Evolutionary conservation across 306 rosid species (phyloP).

Genomic region (Lagenaria siceraria): DNA sequence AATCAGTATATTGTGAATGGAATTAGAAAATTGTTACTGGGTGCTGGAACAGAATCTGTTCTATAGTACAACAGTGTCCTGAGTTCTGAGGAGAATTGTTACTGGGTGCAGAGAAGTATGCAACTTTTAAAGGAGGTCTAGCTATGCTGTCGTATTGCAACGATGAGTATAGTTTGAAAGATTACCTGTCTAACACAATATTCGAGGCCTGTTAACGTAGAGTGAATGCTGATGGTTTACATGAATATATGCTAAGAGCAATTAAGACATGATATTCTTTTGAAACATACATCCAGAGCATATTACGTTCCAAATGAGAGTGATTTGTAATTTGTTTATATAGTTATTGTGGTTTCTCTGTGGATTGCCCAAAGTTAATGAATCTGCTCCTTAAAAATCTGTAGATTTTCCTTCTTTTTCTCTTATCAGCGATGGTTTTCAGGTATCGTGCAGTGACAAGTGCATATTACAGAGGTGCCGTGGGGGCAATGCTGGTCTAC

Average conservation of each 20-base stretch:
- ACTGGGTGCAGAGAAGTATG: not conserved
- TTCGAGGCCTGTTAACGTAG: not conserved
- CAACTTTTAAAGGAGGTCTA: not conserved
- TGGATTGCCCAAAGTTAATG: not conserved
- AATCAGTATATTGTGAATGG: not conserved
- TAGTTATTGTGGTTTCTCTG: not conserved
- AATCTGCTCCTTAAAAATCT: not conserved
- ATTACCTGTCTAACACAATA: not conserved
- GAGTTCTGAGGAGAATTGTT: not conserved
- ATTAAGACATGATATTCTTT: not conserved
- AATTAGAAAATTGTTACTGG: not conserved
- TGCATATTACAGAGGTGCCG: slow-evolving; percentile 94
- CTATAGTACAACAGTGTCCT: too few relatives aligned
- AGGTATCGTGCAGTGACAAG: slow-evolving; percentile 95
- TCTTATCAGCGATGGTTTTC: slow-evolving; percentile 12
- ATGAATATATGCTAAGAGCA: not conserved
- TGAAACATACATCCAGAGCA: not conserved
- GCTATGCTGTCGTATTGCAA: not conserved
- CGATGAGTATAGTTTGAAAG: not conserved
- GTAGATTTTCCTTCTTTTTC: not conserved
- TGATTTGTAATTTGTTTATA: not conserved
- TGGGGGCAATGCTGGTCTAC: slow-evolving; percentile 80
- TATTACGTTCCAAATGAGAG: not conserved
- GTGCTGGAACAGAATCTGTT: too few relatives aligned
- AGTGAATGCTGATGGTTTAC: not conserved